Evolutionary conservation across 1,284 basidiomycete genomes (phyloP).

Genomic region (Naganishia liquefaciens): DNA sequence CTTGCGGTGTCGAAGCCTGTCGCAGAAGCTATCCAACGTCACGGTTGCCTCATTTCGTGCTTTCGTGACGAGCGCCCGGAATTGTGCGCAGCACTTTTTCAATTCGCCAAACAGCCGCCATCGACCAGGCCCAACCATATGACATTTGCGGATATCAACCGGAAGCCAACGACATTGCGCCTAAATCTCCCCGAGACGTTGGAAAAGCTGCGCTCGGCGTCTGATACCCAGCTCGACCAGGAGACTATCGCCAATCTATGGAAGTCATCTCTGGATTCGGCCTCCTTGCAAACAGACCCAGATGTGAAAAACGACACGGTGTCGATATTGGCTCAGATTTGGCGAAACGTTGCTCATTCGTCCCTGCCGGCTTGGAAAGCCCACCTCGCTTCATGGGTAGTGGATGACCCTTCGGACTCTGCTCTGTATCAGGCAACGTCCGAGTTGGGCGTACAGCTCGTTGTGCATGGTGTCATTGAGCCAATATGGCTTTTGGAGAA

Average conservation of each 20-base stretch:
- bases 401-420: not conserved
- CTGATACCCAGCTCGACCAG: not conserved
- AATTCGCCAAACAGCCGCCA: not conserved
- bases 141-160: not conserved
- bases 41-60: not conserved
- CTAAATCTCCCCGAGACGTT: not conserved
- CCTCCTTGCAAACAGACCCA: not conserved
- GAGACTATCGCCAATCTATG: constrained; percentile 9
- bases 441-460: constrained; percentile 4
- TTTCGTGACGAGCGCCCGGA: constrained; percentile 3
- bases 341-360: not conserved
- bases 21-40: constrained; percentile 4
- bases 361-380: not conserved
- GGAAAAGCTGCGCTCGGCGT: constrained; percentile 1
- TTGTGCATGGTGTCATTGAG: constrained; percentile 2
- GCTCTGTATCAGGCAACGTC: not conserved
- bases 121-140: too few species aligned
- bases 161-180: not conserved
- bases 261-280: constrained; percentile 12
- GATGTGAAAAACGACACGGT: not conserved
- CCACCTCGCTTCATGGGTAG: constrained; percentile 4
- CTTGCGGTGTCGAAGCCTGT: constrained; percentile 7
- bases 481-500: constrained; percentile 3
- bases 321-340: not conserved
- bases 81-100: not conserved